These are phyloP conservation scores for Penicillium sp. DNA, from an alignment of 2,329 filamentous ascomycete species.

Conservation along the genomic window DNA sequence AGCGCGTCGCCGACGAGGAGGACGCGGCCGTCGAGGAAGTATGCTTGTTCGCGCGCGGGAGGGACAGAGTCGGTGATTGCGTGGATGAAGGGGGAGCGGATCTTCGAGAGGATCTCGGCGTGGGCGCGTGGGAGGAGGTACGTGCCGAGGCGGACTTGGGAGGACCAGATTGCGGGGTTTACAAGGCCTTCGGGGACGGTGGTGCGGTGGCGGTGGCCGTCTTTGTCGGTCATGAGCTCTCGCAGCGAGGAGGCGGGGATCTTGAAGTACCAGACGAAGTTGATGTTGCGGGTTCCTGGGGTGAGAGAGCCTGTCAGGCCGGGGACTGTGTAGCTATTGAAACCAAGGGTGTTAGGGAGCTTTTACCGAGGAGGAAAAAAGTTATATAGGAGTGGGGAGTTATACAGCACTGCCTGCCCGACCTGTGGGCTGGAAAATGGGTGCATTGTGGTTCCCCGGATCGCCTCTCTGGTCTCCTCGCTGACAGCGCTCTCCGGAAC, in stretches of 20 bases:
- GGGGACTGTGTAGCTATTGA: not conserved
- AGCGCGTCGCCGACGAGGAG: not conserved
- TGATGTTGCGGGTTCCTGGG: not conserved
- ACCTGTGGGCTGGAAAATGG: not conserved
- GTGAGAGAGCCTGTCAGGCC: not conserved
- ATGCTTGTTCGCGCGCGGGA: not conserved
- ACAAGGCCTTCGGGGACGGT: not conserved
- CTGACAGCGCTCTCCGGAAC: not conserved
- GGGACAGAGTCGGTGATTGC: not conserved
- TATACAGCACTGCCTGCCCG: not conserved
- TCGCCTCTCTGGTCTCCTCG: not conserved
- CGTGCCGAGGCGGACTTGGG: not conserved
- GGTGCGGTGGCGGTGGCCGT: not conserved
- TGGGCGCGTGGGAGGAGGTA: not conserved
- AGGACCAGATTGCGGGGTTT: not conserved
- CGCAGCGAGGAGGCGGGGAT: not conserved
- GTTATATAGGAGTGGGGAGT: too few species aligned
- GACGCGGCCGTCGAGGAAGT: not conserved
- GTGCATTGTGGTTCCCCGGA: not conserved
- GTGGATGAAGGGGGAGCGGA: not conserved
- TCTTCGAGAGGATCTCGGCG: not conserved
- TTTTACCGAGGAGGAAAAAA: not conserved
- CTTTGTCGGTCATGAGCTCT: not conserved
- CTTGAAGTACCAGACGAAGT: not conserved
- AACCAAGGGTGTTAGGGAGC: not conserved